Conservation (phyloP, 768 basidiomycete genomes). For the Jaapia argillacea region DNA sequence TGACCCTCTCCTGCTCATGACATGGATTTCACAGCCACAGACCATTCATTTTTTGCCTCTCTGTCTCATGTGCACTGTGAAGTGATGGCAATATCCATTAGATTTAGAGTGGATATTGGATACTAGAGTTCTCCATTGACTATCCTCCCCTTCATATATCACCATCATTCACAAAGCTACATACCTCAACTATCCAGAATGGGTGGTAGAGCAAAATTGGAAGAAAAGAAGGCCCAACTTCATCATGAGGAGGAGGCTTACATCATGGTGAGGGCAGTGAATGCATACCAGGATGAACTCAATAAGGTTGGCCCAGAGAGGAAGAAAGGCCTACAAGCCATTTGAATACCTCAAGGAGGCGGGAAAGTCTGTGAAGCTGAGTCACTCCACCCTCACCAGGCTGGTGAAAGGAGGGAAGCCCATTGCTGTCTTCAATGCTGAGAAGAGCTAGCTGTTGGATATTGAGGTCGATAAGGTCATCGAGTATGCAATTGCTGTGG, state of each 20-base stretch:
- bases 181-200: no score
- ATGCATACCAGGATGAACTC: neutral
- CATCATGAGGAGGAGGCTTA: neutral
- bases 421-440: slow-evolving; percentile 13
- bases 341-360: neutral
- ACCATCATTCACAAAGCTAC: no score
- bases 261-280: neutral
- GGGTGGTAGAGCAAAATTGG: no score
- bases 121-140: no score
- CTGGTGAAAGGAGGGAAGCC: neutral
- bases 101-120: no score
- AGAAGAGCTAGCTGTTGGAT: slow-evolving; percentile 17
- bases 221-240: neutral
- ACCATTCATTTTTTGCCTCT: no score
- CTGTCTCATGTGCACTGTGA: no score
- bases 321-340: neutral
- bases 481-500: slow-evolving; percentile 16
- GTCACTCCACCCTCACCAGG: neutral
- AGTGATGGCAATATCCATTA: no score
- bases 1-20: no score
- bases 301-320: neutral
- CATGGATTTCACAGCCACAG: no score
- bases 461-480: slow-evolving; percentile 22
- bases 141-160: no score
- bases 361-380: neutral